Base-by-base conservation (phyloP, 2,329 filamentous ascomycete species). In the Fusarium agapanthi region DNA sequence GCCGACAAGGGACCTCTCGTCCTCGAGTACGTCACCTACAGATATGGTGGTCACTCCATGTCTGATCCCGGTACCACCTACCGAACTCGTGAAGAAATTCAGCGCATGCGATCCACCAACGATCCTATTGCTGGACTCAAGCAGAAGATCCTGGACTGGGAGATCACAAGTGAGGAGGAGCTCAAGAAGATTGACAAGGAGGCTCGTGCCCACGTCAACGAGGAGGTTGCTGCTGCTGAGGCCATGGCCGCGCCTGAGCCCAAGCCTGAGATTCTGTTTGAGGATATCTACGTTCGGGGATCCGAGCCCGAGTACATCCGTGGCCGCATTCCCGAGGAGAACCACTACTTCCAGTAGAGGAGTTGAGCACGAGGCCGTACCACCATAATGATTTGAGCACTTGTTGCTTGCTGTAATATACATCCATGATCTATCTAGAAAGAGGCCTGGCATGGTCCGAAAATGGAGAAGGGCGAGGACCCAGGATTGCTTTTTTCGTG, bases 1-100 rank as follows among this genome's bases (percentile, higher is more conserved):
- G 87, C 89, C 70, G 95, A 92, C 83, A 95, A 97, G 84, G 95
- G 95, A 72, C 96, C 96, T 75, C 89, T 99, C 73, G 96, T 99
- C 79, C 92, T 97, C 84, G 96, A 99, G 88, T 99, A 97, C 84
- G 95, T 99, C 81, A 99, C 96, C 79, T 99, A 99, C 92, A 91
- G 96, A 81, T 99, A 99, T 84, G 96, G 96, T 83, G 96, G 96
- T 77, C 96, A 99, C 92, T 98, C 95, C 86, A 99, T 99, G 96
- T 98, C 95, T 81, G 96, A 99, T 85, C 96, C 96, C 67, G 96
- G 96, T 84, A 99, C 96, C 84, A 98, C 96, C 79, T 99, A 99
- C 92, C 93, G 95, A 84, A 98, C 95, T 78, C 95, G 96, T 85
- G 96, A 99, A 88, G 96, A 99, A 88, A 97, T 99, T 81, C 95